Base-by-base conservation (phyloP, 1,284 basidiomycete genomes). In the Trametes pubescens region DNA sequence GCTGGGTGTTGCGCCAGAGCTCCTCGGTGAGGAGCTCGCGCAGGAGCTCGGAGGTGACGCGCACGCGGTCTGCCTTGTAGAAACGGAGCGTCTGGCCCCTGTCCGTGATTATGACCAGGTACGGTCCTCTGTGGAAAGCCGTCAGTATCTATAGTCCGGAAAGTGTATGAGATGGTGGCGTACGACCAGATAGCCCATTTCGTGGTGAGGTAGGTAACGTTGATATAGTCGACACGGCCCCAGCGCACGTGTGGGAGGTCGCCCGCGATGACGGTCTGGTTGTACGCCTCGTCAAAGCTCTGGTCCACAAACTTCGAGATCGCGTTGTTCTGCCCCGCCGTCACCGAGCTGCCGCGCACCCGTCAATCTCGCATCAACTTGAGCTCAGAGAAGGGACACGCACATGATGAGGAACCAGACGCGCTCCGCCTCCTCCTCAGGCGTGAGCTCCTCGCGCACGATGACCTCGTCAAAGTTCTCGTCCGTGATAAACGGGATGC, bases 171-270 rank as follows among this genome's bases (percentile, higher is more conserved):
- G 21, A 46, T 16, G 44, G 21, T 37, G 22, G 69, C 89, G 66
- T 73, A 93, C 92, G 85, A 84, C 92, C 92, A 94, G 56, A 94
- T 76, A 46, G 73, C 81, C 92, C 92, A 94, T 72, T 90, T 91
- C 5, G 91, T 93, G 48, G 92, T 94, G 67, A 94, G 75, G 58
- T 81, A 78, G 2, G 92, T 94, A 65, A 93, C 92, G 65, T 90
- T 88, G 67, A 93, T 77, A 74, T 94, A 94, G 78, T 94, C 91
- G 62, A 94, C 87, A 62, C 92, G 86, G 54, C 85, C 92, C 84
- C 89, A 94, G 58, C 84, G 86, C 54, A 94, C 84, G 72, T 92
- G 74, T 0, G 86, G 86, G 29, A 93, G 78, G 73, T 91, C 91
- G 10, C 81, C 82, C n/a, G 81, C 83, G 21, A 85, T 74, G 46